Conservation (phyloP, 139 green algal species). For the Nannochloris sp. region DNA sequence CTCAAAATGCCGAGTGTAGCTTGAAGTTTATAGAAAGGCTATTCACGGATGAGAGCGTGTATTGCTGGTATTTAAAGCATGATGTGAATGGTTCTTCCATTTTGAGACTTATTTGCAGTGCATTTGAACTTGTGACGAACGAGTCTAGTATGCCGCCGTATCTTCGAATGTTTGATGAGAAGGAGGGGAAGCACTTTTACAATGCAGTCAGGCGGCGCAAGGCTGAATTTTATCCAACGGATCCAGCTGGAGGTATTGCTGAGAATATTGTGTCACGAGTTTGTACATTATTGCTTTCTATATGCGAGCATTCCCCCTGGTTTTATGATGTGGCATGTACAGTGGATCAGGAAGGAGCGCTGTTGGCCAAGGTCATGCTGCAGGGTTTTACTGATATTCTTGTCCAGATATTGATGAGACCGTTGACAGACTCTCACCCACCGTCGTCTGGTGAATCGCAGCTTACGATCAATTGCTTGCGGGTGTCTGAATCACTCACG, state of each 20-base stretch:
- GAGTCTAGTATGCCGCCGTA: too few relatives aligned
- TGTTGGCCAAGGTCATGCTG: conserved; percentile 15
- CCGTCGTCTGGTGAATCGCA: conserved; percentile 19
- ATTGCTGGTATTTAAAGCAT: too few relatives aligned
- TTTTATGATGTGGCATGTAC: conserved; percentile 16
- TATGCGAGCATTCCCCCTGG: conserved; percentile 18
- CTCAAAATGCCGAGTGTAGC: too few relatives aligned
- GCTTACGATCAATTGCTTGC: conserved; percentile 27
- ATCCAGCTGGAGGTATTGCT: conserved; percentile 12
- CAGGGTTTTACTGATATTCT: conserved; percentile 12
- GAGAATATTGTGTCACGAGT: conserved; percentile 29
- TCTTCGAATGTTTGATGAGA: too few relatives aligned
- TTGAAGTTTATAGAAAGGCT: too few relatives aligned
- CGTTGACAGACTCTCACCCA: background rate
- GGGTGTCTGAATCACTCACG: conserved; percentile 25
- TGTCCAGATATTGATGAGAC: conserved; percentile 27
- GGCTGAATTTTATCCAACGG: conserved; percentile 13
- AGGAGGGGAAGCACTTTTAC: too few relatives aligned
- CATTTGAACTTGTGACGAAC: too few relatives aligned
- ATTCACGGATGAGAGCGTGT: too few relatives aligned
- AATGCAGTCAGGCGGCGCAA: too few relatives aligned
- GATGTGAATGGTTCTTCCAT: too few relatives aligned
- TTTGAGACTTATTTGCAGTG: too few relatives aligned
- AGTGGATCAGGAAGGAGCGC: background rate
- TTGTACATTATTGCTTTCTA: conserved; percentile 22